phyloP scores from a whole-genome alignment of 1,139 yeast genomes.

The Kazachstania sp. region DNA sequence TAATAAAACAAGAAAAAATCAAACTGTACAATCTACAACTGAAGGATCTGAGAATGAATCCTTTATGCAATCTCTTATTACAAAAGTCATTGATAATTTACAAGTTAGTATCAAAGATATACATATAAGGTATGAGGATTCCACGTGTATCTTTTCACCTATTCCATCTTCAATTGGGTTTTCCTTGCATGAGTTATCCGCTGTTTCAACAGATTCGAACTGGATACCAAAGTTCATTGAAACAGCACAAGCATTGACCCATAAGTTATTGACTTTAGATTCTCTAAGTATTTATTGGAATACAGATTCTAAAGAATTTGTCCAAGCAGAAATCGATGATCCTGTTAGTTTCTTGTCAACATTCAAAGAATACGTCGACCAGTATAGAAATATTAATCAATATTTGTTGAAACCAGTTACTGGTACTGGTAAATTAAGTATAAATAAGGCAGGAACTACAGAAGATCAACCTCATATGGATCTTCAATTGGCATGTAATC shows the following conservation, averaged over 20 bases:
- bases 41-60: constrained; percentile 55
- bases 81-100: constrained; percentile 85
- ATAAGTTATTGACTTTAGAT: constrained; percentile 69
- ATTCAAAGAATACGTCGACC: constrained; percentile 36
- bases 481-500: constrained; percentile 74
- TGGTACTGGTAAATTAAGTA: constrained; percentile 74
- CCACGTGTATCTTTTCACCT: constrained; percentile 47
- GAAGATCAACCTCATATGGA: constrained; percentile 63
- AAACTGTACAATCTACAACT: constrained; percentile 21
- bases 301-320: constrained; percentile 38
- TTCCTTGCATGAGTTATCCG: constrained; percentile 78
- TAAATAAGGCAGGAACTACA: constrained; percentile 72
- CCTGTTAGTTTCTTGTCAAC: constrained; percentile 26
- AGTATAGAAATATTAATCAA: constrained; percentile 37
- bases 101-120: constrained; percentile 88
- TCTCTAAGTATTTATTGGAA: constrained; percentile 81
- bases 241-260: constrained; percentile 56
- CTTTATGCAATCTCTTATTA: constrained; percentile 77
- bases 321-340: neutral
- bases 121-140: constrained; percentile 87
- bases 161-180: constrained; percentile 77
- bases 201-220: constrained; percentile 74
- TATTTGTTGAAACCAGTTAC: constrained; percentile 80
- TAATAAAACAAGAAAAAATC: constrained; percentile 1
- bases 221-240: constrained; percentile 87